Conservation (phyloP, 1,284 basidiomycete species). For the Fomitopsis betulina region DNA sequence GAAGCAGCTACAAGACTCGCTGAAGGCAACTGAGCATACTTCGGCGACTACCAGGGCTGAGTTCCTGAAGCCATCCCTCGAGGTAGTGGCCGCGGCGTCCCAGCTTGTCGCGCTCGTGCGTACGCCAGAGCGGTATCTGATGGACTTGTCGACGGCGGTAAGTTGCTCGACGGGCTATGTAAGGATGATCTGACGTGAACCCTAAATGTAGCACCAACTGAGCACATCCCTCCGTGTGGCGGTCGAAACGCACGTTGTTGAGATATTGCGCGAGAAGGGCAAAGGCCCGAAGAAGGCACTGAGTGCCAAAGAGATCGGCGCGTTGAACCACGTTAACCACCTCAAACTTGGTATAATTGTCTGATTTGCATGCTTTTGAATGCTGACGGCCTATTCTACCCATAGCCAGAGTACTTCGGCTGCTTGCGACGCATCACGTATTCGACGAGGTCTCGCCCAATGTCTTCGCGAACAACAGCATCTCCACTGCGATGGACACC, state of each 20-base stretch:
- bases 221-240: constrained; percentile 24
- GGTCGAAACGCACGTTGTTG: constrained; percentile 28
- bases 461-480: constrained; percentile 28
- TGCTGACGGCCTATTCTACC: not conserved
- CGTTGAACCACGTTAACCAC: constrained; percentile 11
- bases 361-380: not conserved
- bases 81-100: constrained; percentile 15
- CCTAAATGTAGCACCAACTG: constrained; percentile 8
- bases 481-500: constrained; percentile 24
- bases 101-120: constrained; percentile 16
- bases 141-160: constrained; percentile 8
- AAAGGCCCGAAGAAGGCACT: constrained; percentile 18
- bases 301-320: constrained; percentile 21
- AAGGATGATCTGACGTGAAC: not conserved
- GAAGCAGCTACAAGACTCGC: constrained; percentile 8
- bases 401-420: constrained; percentile 23
- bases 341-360: constrained; percentile 10
- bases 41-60: constrained; percentile 6
- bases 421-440: constrained; percentile 26
- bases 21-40: constrained; percentile 7
- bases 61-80: constrained; percentile 8
- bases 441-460: constrained; percentile 26
- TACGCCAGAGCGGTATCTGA: constrained; percentile 10
- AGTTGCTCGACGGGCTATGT: not conserved
- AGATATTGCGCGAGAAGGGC: constrained; percentile 34